A percentile compares a stretch with the other conserved stretches of the same genome.
These are phyloP conservation scores for Pochonia chlamydosporia DNA, from an alignment of 2,329 filamentous ascomycete species.

Conservation along the genomic window DNA sequence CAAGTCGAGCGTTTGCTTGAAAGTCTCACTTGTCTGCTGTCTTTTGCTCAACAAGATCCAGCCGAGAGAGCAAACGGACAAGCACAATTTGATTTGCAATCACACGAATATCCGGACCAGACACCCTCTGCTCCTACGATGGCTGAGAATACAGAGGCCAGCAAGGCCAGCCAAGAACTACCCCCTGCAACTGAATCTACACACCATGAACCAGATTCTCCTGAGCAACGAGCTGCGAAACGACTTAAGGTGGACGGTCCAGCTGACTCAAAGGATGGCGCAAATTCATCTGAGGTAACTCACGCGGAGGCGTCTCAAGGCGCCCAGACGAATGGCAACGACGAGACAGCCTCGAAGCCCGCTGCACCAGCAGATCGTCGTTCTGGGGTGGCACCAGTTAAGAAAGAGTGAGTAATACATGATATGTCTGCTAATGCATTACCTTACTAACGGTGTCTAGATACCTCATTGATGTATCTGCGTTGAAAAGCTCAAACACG, in stretches of 20 bases:
- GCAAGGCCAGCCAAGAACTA: constrained; percentile 15
- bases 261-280: constrained; percentile 9
- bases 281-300: constrained; percentile 2
- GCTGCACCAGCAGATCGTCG: constrained; percentile 22
- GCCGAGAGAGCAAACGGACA: too few relatives aligned
- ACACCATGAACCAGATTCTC: not conserved
- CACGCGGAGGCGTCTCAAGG: constrained; percentile 13
- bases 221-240: constrained; percentile 46
- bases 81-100: too few relatives aligned
- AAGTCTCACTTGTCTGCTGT: not conserved
- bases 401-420: constrained; percentile 55
- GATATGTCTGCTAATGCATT: not conserved
- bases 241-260: constrained; percentile 47
- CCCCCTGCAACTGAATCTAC: constrained; percentile 1
- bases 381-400: constrained; percentile 64
- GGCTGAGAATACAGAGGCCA: constrained; percentile 19
- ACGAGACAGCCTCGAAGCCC: not conserved
- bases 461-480: constrained; percentile 34
- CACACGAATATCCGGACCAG: too few relatives aligned
- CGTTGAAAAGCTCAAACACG: constrained; percentile 17
- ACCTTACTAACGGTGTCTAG: constrained; percentile 18
- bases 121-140: constrained; percentile 14
- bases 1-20: too few relatives aligned
- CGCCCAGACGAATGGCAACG: constrained; percentile 10
- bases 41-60: too few relatives aligned